Evolutionary conservation across 768 basidiomycete genomes (phyloP), one percentile per base, ranked within the genome.

Genomic region (Pholiota conissans): DNA sequence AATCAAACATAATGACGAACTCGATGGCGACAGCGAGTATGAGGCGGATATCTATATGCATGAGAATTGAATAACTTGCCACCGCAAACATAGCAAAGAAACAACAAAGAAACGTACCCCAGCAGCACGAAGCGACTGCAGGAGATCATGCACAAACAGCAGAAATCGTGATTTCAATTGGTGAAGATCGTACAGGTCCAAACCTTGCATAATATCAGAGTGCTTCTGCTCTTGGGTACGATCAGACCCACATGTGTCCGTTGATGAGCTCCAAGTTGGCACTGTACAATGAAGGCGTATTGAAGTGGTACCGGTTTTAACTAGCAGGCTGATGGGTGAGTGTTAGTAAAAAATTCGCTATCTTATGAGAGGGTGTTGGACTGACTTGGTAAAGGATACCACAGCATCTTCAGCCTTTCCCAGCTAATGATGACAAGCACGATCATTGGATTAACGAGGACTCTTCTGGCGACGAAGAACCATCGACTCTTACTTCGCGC

Each of bases 151-250:
- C 39, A 90, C 78, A 69, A 88, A 85, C 26, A 80, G 61, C 13
- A 90, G 74, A 39, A 83, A 81, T 45, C 84, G 80, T 47, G 85
- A 79, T 46, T 84, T 82, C 37, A 89, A 69, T 63, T 86, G 83
- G 53, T 89, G 76, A 57, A 90, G 76, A 71, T 90, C 89, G 65
- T 89, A 81, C 29, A 90, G 76, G 69, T 89, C 87, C 60, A 82
- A 69, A 65, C 78, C 87, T 89, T 57, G 35, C 51, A 50, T 22
- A 11, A 14, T 24, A 54, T 35, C 35, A 14, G 49, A 40, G 45
- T 10, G 18, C 14, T 32, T 35, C 28, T n/a, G 30, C 59, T 11
- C 26, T 18, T 37, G 49, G 28, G 24, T 50, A 22, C 16, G 39
- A 49, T 14, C 2, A 39, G 13, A 49, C 84, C 61, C 67, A 86